Evolutionary conservation across 2,329 filamentous ascomycete genomes (phyloP).

Genomic region (Ascochyta rabiei): DNA sequence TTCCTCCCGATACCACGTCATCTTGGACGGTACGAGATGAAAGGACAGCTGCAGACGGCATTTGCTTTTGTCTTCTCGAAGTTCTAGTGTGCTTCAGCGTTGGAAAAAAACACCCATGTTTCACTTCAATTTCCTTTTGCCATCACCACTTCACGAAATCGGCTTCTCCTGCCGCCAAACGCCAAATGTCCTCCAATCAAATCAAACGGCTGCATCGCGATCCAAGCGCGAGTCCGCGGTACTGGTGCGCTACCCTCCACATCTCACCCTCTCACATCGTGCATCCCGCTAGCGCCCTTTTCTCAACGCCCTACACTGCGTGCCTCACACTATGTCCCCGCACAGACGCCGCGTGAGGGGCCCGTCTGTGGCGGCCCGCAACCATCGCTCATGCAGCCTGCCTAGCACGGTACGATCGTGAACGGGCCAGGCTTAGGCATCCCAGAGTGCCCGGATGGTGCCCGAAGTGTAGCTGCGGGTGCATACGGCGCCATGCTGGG

Average conservation of each 20-base stretch:
- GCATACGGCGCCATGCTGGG: constrained; percentile 22
- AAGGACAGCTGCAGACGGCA: not conserved
- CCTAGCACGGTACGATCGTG: constrained; percentile 13
- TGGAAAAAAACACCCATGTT: constrained; percentile 12
- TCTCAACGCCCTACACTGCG: constrained; percentile 8
- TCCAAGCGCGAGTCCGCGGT: constrained; percentile 2
- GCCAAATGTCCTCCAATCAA: constrained; percentile 10
- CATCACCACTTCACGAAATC: not conserved
- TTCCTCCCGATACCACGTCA: constrained; percentile 5
- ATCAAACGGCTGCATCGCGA: not conserved
- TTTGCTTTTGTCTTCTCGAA: constrained; percentile 24
- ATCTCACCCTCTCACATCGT: constrained; percentile 10
- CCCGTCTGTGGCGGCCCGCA: constrained; percentile 11
- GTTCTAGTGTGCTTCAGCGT: constrained; percentile 26
- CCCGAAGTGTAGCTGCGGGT: constrained; percentile 18
- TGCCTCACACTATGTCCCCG: constrained; percentile 8
- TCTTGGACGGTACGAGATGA: constrained; percentile 7
- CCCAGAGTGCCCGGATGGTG: constrained; percentile 11
- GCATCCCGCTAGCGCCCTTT: constrained; percentile 5
- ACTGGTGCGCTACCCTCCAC: constrained; percentile 12
- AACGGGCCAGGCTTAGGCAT: constrained; percentile 16
- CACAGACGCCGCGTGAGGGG: constrained; percentile 18
- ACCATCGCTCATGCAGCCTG: constrained; percentile 16
- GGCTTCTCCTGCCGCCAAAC: constrained; percentile 4
- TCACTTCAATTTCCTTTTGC: constrained; percentile 17